Percentiles rank a stretch among this genome's conserved stretches.
These are phyloP conservation scores for Lasiosphaeria ovina DNA, from an alignment of 495 filamentous ascomycete genomes.

Conservation along the genomic window DNA sequence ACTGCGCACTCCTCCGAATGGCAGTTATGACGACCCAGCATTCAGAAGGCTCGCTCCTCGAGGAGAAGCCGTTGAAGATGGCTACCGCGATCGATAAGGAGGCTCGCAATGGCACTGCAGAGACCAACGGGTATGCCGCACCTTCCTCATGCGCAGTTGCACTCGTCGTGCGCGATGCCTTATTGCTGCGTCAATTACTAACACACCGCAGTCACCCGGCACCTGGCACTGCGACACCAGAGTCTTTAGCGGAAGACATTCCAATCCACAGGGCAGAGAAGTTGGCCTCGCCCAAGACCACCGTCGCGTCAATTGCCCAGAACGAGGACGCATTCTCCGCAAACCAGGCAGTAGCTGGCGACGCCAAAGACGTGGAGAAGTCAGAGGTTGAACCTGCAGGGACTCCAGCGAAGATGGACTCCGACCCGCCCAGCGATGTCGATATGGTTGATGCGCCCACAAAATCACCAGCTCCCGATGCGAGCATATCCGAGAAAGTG, in stretches of 20 bases:
- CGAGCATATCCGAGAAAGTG: neutral
- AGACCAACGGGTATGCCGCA: slow-evolving; percentile 33
- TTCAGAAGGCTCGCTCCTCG: slow-evolving; percentile 43
- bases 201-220: neutral
- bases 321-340: slow-evolving; percentile 29
- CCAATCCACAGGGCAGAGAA: slow-evolving; percentile 6
- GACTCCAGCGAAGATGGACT: slow-evolving; percentile 10
- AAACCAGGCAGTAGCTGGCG: slow-evolving; percentile 14
- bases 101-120: slow-evolving; percentile 22
- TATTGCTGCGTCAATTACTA: neutral
- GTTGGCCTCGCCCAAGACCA: neutral
- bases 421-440: slow-evolving; percentile 20
- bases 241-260: slow-evolving; percentile 9
- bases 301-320: neutral
- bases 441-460: slow-evolving; percentile 37
- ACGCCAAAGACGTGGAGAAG: neutral
- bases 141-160: neutral
- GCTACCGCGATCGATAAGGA: slow-evolving; percentile 45
- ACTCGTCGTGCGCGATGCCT: neutral
- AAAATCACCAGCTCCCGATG: neutral
- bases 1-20: slow-evolving; percentile 36
- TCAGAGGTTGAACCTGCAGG: neutral
- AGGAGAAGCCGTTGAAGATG: slow-evolving; percentile 50
- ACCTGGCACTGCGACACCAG: neutral
- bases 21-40: slow-evolving; percentile 56